phyloP scores from a whole-genome alignment of 2,329 filamentous ascomycete species.

The Trichoderma citrinoviride region DNA sequence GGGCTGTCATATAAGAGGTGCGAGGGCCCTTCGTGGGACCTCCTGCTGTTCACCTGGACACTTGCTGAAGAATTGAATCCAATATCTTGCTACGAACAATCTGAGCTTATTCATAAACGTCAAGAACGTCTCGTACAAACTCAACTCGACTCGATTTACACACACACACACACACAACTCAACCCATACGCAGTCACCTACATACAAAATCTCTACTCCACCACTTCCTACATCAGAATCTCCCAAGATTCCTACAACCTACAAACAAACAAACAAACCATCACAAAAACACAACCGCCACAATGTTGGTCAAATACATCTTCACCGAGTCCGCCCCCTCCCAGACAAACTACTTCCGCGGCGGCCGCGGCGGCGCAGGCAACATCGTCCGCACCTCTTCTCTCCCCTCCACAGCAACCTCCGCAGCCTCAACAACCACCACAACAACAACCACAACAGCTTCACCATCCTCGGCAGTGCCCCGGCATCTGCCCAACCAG shows the following conservation, averaged over 20 bases:
- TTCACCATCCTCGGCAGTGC: conserved; percentile 45
- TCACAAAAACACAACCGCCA: neutral
- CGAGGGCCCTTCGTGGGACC: neutral
- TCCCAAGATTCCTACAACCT: neutral
- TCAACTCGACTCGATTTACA: neutral
- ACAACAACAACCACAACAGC: conserved; percentile 35
- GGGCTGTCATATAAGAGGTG: conserved; percentile 9
- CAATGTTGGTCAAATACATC: conserved; percentile 34
- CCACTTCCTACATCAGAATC: neutral
- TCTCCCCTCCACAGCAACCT: conserved; percentile 32
- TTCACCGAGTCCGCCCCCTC: conserved; percentile 36
- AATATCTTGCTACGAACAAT: too few relatives aligned
- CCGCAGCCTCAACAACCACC: neutral
- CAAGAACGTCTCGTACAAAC: too few relatives aligned
- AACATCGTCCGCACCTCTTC: conserved; percentile 53
- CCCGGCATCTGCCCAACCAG: conserved; percentile 32
- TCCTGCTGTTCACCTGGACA: too few relatives aligned
- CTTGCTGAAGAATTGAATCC: too few relatives aligned
- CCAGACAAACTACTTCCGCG: conserved; percentile 42
- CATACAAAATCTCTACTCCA: neutral
- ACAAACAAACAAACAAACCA: neutral
- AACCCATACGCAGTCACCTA: neutral
- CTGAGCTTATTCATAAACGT: too few relatives aligned
- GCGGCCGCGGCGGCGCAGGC: conserved; percentile 55
- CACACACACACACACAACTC: neutral